Evolutionary conservation across 441 rosid species (phyloP).

Genomic region (Capsella rubella): DNA sequence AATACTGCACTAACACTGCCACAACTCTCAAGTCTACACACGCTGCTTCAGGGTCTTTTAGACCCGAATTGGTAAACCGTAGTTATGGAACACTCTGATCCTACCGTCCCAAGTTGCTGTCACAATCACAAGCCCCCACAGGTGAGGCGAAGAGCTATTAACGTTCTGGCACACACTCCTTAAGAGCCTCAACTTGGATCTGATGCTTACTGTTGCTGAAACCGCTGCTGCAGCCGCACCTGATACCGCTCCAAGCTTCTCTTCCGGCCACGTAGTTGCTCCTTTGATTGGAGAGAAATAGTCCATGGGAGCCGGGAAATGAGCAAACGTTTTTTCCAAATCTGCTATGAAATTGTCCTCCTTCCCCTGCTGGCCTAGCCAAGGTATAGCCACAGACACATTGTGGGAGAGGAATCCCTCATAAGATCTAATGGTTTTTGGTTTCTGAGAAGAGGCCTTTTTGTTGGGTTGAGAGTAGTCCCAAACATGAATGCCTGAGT

Average conservation of each 20-base stretch:
- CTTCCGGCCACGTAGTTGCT: constrained; percentile 69
- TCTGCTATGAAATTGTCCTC: constrained; percentile 20
- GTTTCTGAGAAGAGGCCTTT: constrained; percentile 39
- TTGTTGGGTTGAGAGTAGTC: constrained; percentile 49
- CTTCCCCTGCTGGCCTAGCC: constrained; percentile 53
- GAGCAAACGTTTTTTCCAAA: not conserved
- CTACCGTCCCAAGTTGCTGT: constrained; percentile 69
- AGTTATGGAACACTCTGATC: constrained; percentile 62
- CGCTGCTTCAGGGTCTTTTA: constrained; percentile 22
- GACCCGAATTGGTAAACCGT: constrained; percentile 59
- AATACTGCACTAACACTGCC: constrained; percentile 1
- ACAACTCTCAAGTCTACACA: not conserved
- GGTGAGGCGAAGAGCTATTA: constrained; percentile 47
- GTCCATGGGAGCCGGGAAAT: constrained; percentile 24
- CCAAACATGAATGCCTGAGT: constrained; percentile 66
- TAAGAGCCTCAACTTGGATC: constrained; percentile 54
- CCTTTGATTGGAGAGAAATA: constrained; percentile 55
- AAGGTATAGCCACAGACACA: constrained; percentile 62
- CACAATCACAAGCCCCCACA: constrained; percentile 68
- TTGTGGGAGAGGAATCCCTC: constrained; percentile 62
- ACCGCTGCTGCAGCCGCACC: constrained; percentile 14
- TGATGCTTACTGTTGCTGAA: constrained; percentile 42
- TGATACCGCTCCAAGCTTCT: constrained; percentile 54
- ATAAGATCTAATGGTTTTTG: constrained; percentile 54
- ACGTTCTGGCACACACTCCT: constrained; percentile 54